Evolutionary conservation across 1,284 basidiomycete genomes (phyloP).

Genomic region (Irpex sp.): DNA sequence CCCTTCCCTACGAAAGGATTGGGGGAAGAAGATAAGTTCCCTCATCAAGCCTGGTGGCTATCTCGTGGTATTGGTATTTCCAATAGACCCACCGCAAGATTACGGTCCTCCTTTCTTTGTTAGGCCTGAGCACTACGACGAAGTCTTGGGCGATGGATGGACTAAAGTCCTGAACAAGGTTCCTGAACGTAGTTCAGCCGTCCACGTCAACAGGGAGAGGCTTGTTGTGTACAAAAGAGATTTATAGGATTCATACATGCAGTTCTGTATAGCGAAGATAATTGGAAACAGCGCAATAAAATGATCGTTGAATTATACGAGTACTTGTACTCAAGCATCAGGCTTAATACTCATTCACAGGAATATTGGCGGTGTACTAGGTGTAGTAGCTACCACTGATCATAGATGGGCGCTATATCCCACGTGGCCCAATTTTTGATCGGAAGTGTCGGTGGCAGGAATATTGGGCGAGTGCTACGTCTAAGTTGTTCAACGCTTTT

Average conservation of each 20-base stretch:
- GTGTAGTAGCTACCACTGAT: no score
- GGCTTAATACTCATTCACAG: no score
- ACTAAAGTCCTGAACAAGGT: constrained; percentile 48
- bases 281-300: no score
- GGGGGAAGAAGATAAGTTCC: constrained; percentile 52
- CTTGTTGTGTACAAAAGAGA: constrained; percentile 45
- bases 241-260: constrained; percentile 4
- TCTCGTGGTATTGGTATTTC: constrained; percentile 55
- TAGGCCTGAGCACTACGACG: constrained; percentile 50
- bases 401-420: not conserved
- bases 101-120: constrained; percentile 62
- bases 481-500: not conserved
- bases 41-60: constrained; percentile 55
- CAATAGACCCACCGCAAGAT: constrained; percentile 43
- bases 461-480: not conserved
- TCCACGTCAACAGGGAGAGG: constrained; percentile 41
- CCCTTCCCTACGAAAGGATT: constrained; percentile 44
- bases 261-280: no score
- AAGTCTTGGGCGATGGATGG: constrained; percentile 48
- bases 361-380: no score
- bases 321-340: no score
- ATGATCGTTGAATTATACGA: no score
- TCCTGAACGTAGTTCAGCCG: constrained; percentile 34
- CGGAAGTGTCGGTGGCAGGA: not conserved
- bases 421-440: not conserved